These are phyloP conservation scores for Syncephalastrum racemosum DNA, from an alignment of 371 early-diverging fungal genomes.

Conservation along the genomic window DNA sequence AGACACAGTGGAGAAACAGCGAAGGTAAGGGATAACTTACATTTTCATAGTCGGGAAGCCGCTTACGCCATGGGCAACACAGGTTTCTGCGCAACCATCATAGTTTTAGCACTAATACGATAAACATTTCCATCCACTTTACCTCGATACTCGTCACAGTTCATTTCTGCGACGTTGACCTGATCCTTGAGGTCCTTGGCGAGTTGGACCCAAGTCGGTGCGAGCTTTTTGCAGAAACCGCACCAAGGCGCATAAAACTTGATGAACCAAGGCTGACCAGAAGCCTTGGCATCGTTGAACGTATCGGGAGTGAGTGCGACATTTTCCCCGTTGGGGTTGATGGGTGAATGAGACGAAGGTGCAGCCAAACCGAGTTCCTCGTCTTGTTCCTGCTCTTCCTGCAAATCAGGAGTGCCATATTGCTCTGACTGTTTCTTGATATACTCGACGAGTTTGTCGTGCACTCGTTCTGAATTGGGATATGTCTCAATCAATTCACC, in stretches of 20 bases:
- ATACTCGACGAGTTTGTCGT: slow-evolving; percentile 25
- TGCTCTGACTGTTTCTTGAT: slow-evolving; percentile 20
- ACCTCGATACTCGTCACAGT: slow-evolving; percentile 70
- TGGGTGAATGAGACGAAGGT: neutral
- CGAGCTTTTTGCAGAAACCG: slow-evolving; percentile 79
- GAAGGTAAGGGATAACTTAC: slow-evolving; percentile 22
- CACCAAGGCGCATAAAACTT: slow-evolving; percentile 91
- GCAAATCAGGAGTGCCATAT: neutral
- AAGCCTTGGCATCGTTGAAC: slow-evolving; percentile 18
- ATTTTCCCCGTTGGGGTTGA: slow-evolving; percentile 36
- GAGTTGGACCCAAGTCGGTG: slow-evolving; percentile 76
- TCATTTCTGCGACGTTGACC: slow-evolving; percentile 80
- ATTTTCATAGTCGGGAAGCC: slow-evolving; percentile 86
- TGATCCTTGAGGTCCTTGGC: slow-evolving; percentile 63
- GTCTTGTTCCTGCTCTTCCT: slow-evolving; percentile 7
- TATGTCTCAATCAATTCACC: slow-evolving; percentile 59
- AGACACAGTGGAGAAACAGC: too few relatives aligned
- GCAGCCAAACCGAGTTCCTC: neutral
- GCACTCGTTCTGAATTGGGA: slow-evolving; percentile 11
- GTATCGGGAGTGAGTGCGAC: slow-evolving; percentile 23
- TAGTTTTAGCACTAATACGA: neutral
- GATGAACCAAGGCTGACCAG: slow-evolving; percentile 62
- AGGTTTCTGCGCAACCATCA: slow-evolving; percentile 31
- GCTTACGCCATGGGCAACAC: slow-evolving; percentile 57
- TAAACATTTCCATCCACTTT: slow-evolving; percentile 5